Evolutionary conservation across 305 asterid species (phyloP), one percentile per base, ranked within the genome.

Genomic region (Ruellia speciosa): DNA sequence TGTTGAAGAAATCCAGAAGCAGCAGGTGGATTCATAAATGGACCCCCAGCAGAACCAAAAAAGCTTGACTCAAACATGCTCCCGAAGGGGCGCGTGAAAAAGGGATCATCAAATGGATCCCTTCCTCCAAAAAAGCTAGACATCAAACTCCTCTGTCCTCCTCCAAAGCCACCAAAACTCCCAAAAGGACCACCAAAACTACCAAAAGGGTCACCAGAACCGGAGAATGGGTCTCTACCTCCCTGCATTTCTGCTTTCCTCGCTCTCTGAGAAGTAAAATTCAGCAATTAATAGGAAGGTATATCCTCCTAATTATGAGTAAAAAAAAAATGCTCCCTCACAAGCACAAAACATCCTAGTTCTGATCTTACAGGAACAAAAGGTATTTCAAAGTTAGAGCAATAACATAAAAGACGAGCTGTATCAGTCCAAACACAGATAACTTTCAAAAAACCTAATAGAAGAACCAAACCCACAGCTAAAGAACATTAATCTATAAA

Each of bases 101-200:
- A 88, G 49, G 98, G 95, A 63, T 92, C 88, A 72, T 81, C 90
- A 75, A 92, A 92, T 60, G 95, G 99, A 67, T 92, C 81, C 69
- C 79, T 79, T 58, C 90, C 95, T 28, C 90, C 95, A 59, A 83
- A 84, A 60, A 88, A 59, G 65, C 78, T 71, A 57, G 94, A 58
- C 35, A 77, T 34, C 62, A 84, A 60, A 57, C 78, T 77, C 69
- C 77, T 70, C 57, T 65, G 84, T 61, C 84, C 77, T 46, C 90
- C 83, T 47, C 90, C 84, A 67, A 85, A 78, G 65, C 81, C 77
- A 28, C 83, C 86, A 57, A 67, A 77, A 37, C 16, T 43, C 8
- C 49, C 49, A 43, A 43, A 43, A 43, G 49, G 41, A 10, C 66
- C 62, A 14, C 77, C 83, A 58, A 81, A 83, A 31, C 63, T 52